phyloP scores from a whole-genome alignment of 495 filamentous ascomycete species.

The Talaromyces thailandensis region DNA sequence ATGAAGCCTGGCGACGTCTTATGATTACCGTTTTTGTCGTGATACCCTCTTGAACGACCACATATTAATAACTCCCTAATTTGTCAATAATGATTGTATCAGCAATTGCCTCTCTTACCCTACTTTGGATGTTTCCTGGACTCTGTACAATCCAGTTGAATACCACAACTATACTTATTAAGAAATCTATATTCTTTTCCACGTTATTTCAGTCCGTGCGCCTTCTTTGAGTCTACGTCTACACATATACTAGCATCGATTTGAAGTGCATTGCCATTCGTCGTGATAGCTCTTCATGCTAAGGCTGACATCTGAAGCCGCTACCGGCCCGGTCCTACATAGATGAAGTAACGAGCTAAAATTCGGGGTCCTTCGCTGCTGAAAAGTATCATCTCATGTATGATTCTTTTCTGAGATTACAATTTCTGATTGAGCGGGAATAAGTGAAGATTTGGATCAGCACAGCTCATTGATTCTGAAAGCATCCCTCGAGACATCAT shows the following conservation, averaged over 20 bases:
- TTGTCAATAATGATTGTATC: neutral
- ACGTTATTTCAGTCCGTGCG: neutral
- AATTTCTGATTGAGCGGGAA: neutral
- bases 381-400: neutral
- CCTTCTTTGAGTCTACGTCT: neutral
- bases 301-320: neutral
- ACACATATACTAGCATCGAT: neutral
- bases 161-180: neutral
- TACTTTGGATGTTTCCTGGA: neutral
- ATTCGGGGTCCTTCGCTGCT: neutral
- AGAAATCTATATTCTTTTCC: neutral
- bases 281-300: neutral
- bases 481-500: neutral
- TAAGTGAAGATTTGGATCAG: neutral
- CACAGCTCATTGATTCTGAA: neutral
- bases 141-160: neutral
- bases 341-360: neutral
- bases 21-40: neutral
- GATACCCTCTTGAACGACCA: neutral
- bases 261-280: neutral
- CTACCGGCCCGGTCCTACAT: neutral
- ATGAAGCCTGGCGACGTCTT: neutral
- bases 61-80: neutral
- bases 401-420: neutral
- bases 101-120: neutral